Evolutionary conservation across 345 rosid genomes (phyloP).

Genomic region (Eucalyptus paniculata): DNA sequence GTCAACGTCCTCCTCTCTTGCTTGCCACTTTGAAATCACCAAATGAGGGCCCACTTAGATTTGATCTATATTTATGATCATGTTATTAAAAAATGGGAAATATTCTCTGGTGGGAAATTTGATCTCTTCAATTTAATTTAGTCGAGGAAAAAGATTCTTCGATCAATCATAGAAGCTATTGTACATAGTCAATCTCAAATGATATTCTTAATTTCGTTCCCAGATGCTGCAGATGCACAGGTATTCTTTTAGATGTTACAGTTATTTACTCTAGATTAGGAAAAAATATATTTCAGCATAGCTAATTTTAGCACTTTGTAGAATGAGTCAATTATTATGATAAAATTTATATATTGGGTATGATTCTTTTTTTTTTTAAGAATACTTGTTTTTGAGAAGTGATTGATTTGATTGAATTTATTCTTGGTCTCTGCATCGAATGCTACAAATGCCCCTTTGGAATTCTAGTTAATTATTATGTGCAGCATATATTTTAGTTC

Average conservation of each 20-base stretch:
- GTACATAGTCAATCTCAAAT: background rate
- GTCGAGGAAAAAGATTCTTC: background rate
- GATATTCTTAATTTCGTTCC: background rate
- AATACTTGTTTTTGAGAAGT: background rate
- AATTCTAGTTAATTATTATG: background rate
- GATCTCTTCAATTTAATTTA: too few relatives aligned
- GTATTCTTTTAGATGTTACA: background rate
- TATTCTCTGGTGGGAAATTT: too few relatives aligned
- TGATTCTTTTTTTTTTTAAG: fast-evolving
- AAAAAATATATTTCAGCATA: background rate
- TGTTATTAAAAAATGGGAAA: background rate
- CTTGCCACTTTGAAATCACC: background rate
- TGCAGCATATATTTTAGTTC: background rate
- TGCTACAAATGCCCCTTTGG: background rate
- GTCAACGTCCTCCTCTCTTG: background rate
- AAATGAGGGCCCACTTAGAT: background rate
- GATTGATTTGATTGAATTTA: background rate
- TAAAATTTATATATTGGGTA: background rate
- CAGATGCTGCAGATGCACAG: background rate
- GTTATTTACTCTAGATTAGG: background rate
- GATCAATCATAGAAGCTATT: background rate
- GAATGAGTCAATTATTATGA: background rate
- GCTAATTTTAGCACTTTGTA: background rate
- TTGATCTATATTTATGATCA: background rate
- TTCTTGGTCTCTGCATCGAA: background rate